These are phyloP conservation scores for Fusarium begoniae DNA, from an alignment of 2,329 filamentous ascomycete genomes.

Conservation along the genomic window DNA sequence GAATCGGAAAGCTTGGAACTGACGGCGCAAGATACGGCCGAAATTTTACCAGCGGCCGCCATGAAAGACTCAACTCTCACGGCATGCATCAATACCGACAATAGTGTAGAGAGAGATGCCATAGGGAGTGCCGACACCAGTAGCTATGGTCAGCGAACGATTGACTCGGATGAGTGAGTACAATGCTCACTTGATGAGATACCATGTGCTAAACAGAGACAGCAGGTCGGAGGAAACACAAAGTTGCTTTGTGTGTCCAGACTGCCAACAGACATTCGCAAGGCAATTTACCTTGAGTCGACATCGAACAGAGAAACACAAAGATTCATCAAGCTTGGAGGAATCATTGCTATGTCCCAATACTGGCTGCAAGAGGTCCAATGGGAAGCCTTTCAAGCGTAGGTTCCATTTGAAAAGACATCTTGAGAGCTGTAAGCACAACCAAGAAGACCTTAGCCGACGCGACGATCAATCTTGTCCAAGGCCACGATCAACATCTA, in stretches of 20 bases:
- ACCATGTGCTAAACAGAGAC: not conserved
- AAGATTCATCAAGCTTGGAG: accelerated
- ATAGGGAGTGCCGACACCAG: too few relatives aligned
- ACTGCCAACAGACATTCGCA: not conserved
- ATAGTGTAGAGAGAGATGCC: accelerated
- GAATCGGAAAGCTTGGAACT: not conserved
- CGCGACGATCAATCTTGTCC: not conserved
- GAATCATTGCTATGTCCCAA: not conserved
- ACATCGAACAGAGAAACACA: not conserved
- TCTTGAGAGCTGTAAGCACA: accelerated
- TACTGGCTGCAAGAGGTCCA: not conserved
- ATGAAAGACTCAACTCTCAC: not conserved
- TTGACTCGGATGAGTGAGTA: not conserved
- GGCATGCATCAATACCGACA: accelerated
- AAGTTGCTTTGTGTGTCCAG: accelerated
- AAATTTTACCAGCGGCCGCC: accelerated
- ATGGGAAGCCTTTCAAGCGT: not conserved
- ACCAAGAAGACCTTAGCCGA: accelerated
- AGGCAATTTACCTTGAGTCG: accelerated
- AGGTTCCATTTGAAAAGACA: accelerated
- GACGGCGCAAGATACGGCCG: accelerated
- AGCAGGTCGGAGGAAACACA: accelerated
- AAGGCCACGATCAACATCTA: accelerated
- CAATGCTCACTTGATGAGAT: accelerated
- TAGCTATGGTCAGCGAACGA: not conserved